Evolutionary conservation across 495 filamentous ascomycete genomes (phyloP).

Genomic region (Ascobolus immersus): DNA sequence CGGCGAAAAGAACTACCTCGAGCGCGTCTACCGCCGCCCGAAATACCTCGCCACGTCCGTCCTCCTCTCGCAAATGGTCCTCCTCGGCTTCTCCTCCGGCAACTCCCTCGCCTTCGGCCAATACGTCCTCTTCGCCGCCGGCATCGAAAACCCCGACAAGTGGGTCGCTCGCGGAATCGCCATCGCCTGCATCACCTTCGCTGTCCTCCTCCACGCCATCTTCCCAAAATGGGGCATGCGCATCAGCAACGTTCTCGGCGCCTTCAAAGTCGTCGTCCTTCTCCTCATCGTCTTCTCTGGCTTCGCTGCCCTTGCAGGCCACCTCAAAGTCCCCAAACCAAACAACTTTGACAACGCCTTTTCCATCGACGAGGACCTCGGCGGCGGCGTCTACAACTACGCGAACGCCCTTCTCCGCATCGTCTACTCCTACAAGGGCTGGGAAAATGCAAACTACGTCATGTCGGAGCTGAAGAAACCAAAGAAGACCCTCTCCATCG

Average conservation of each 20-base stretch:
- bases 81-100: slow-evolving; percentile 28
- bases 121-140: slow-evolving; percentile 39
- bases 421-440: slow-evolving; percentile 22
- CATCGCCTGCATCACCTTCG: slow-evolving; percentile 36
- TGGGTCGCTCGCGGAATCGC: slow-evolving; percentile 39
- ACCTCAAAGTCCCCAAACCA: slow-evolving; percentile 28
- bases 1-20: slow-evolving; percentile 41
- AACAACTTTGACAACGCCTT: slow-evolving; percentile 43
- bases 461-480: slow-evolving; percentile 38
- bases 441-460: slow-evolving; percentile 15
- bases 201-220: slow-evolving; percentile 33
- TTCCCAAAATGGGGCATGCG: slow-evolving; percentile 43
- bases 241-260: slow-evolving; percentile 37
- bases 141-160: slow-evolving; percentile 29
- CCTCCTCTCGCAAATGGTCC: slow-evolving; percentile 32
- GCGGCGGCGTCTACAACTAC: slow-evolving; percentile 20
- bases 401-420: slow-evolving; percentile 25
- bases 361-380: slow-evolving; percentile 17
- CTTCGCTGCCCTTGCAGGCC: slow-evolving; percentile 35
- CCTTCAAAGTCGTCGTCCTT: slow-evolving; percentile 42
- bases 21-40: slow-evolving; percentile 37
- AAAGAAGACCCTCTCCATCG: slow-evolving; percentile 33
- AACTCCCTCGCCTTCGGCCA: slow-evolving; percentile 46
- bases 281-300: slow-evolving; percentile 39
- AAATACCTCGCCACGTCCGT: slow-evolving; percentile 39